A percentile compares a stretch with the other conserved stretches of the same genome.
These are phyloP conservation scores for Anethum foeniculum DNA, from an alignment of 140 eudicot genomes.

Conservation along the genomic window DNA sequence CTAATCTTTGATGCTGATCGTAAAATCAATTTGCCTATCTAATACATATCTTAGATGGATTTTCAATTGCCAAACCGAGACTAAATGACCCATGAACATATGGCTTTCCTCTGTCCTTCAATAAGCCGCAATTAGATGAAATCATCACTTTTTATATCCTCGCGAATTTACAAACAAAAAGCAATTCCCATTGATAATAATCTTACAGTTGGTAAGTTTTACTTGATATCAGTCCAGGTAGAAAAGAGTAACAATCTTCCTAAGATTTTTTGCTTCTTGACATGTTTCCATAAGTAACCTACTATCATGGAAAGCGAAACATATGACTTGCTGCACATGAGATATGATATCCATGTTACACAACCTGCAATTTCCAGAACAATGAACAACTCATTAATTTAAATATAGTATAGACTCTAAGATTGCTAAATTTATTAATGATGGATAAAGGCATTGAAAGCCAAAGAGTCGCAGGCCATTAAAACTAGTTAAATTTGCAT, in stretches of 20 bases:
- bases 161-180: constrained; percentile 7
- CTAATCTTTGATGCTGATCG: neutral
- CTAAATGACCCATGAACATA: constrained; percentile 1
- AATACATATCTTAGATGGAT: neutral
- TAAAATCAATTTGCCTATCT: constrained; percentile 5
- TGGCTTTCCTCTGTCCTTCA: neutral
- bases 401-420: neutral
- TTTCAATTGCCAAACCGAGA: neutral
- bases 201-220: constrained; percentile 12
- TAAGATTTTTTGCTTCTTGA: constrained; percentile 92
- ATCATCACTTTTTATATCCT: neutral
- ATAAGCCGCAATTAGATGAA: neutral
- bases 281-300: constrained; percentile 95
- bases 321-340: constrained; percentile 92
- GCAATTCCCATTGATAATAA: neutral
- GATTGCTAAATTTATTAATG: neutral
- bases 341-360: constrained; percentile 98
- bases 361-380: constrained; percentile 44
- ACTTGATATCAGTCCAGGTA: constrained; percentile 51
- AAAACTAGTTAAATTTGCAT: neutral
- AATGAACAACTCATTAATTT: neutral
- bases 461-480: neutral
- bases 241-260: constrained; percentile 93
- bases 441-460: neutral
- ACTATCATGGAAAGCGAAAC: constrained; percentile 96